phyloP scores from a whole-genome alignment of 2,329 filamentous ascomycete species.

The Sclerotinia subarctica region DNA sequence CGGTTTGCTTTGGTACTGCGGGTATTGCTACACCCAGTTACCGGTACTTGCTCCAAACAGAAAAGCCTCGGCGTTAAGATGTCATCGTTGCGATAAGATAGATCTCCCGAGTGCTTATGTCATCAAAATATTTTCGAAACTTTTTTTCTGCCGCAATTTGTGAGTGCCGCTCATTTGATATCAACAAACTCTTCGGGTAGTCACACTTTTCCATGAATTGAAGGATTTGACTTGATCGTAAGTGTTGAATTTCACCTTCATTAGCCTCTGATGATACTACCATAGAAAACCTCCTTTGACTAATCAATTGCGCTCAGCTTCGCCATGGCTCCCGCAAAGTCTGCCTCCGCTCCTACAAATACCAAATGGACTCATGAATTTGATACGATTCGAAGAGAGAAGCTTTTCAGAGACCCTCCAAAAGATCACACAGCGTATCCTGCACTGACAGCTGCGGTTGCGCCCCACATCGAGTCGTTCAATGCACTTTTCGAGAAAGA shows the following conservation, averaged over 20 bases:
- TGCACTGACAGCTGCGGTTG: constrained; percentile 76
- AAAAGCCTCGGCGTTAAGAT: constrained; percentile 1
- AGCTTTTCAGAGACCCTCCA: constrained; percentile 85
- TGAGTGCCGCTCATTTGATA: not conserved
- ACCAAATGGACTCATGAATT: constrained; percentile 83
- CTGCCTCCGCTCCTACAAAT: constrained; percentile 44
- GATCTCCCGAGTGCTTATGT: not conserved
- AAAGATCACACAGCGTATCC: constrained; percentile 86
- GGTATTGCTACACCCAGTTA: no score
- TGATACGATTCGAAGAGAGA: constrained; percentile 79
- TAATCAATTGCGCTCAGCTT: constrained; percentile 17
- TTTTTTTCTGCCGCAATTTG: constrained; percentile 17
- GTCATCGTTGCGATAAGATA: constrained; percentile 5
- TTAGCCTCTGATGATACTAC: not conserved
- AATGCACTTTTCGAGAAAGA: constrained; percentile 78
- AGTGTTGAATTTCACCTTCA: not conserved
- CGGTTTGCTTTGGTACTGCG: not conserved
- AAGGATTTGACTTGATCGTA: constrained; percentile 12
- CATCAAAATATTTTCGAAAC: constrained; percentile 14
- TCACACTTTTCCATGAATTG: constrained; percentile 13
- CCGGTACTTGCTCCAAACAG: not conserved
- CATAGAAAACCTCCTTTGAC: not conserved
- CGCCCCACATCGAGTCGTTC: constrained; percentile 93
- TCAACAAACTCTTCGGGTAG: constrained; percentile 1
- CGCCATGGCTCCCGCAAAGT: constrained; percentile 30